Percentiles rank a stretch among this genome's conserved stretches.
Evolutionary conservation across 768 basidiomycete species (phyloP).

Genomic region (Pholiota microspora): DNA sequence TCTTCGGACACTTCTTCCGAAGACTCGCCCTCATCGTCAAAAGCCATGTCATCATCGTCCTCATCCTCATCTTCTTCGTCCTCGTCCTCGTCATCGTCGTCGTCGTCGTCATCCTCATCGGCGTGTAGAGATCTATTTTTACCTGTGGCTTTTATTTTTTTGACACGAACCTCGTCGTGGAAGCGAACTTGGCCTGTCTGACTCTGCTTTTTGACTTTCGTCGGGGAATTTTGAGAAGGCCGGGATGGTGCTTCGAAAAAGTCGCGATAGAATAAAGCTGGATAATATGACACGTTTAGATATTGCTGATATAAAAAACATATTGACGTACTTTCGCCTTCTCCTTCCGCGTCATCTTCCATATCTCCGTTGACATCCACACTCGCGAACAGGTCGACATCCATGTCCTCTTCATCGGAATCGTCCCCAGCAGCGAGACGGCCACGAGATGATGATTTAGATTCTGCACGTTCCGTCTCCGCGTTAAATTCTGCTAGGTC

Average conservation of each 20-base stretch:
- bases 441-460: conserved; percentile 58
- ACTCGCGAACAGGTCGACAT: conserved; percentile 66
- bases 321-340: conserved; percentile 36
- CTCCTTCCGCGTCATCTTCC: conserved; percentile 45
- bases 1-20: conserved; percentile 26
- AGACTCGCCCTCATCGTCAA: not conserved
- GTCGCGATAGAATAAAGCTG: conserved; percentile 70
- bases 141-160: conserved; percentile 72
- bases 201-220: conserved; percentile 14
- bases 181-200: conserved; percentile 64
- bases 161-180: conserved; percentile 77
- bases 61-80: conserved; percentile 51
- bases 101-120: conserved; percentile 34
- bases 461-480: conserved; percentile 78
- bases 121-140: conserved; percentile 58
- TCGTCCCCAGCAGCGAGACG: conserved; percentile 48
- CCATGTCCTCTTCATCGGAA: conserved; percentile 54
- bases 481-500: conserved; percentile 84
- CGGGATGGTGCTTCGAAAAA: conserved; percentile 71
- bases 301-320: not conserved
- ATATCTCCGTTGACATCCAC: conserved; percentile 45
- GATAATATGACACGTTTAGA: not conserved
- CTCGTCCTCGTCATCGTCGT: conserved; percentile 50
- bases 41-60: conserved; percentile 14
- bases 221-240: conserved; percentile 14